These are phyloP conservation scores for Porcisia hertigi DNA, from an alignment of 208 protist genomes.

Conservation along the genomic window DNA sequence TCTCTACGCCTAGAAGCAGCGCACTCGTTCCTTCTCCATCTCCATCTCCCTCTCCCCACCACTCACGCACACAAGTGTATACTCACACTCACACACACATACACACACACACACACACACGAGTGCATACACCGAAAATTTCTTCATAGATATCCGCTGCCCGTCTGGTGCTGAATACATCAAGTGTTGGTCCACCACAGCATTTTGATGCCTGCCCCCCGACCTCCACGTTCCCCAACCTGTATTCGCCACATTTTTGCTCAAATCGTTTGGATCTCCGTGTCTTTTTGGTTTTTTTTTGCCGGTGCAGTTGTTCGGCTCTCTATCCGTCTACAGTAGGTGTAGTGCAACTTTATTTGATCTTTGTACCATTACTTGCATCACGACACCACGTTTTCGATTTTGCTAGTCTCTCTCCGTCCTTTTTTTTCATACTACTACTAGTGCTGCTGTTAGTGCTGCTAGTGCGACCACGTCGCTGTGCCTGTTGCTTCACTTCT, in stretches of 20 bases:
- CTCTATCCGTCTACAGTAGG: too few relatives aligned
- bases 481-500: too few relatives aligned
- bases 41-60: background rate
- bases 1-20: background rate
- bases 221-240: too few relatives aligned
- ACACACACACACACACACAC: background rate
- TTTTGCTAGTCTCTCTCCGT: too few relatives aligned
- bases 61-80: background rate
- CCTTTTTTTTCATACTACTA: too few relatives aligned
- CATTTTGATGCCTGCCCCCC: background rate
- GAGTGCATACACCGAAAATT: too few relatives aligned
- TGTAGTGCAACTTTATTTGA: background rate
- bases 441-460: too few relatives aligned
- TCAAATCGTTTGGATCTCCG: too few relatives aligned
- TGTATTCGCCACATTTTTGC: too few relatives aligned
- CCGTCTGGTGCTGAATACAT: background rate
- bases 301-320: background rate
- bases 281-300: background rate
- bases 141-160: background rate
- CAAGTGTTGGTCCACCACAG: background rate
- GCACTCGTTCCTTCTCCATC: background rate
- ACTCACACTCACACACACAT: background rate
- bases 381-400: too few relatives aligned
- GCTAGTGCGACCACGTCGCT: too few relatives aligned
- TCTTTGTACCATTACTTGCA: background rate